Conservation (phyloP, 2,329 filamentous ascomycete genomes). For the Fusarium lateritium region DNA sequence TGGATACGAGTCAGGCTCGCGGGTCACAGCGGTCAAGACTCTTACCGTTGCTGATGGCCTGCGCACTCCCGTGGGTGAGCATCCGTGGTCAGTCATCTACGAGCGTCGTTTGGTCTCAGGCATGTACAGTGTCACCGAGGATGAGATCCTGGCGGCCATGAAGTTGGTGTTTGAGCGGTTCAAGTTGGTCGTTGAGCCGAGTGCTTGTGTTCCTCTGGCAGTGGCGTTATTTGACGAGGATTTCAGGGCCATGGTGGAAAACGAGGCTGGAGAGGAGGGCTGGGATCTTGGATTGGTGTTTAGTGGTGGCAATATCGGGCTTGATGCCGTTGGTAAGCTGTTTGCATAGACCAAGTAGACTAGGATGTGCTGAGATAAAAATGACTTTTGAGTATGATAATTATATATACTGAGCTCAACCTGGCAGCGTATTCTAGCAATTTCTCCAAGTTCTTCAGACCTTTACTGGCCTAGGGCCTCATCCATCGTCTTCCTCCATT, state of each 20-base stretch:
- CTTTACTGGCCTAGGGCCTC: slow-evolving; percentile 54
- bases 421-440: not conserved
- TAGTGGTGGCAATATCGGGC: slow-evolving; percentile 72
- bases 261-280: slow-evolving; percentile 77
- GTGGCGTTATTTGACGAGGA: slow-evolving; percentile 88
- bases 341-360: slow-evolving; percentile 54
- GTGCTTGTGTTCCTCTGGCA: slow-evolving; percentile 86
- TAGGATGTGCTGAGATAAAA: not conserved
- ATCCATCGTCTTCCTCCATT: slow-evolving; percentile 77
- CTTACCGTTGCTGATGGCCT: slow-evolving; percentile 92
- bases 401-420: no score
- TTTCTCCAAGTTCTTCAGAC: not conserved
- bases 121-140: slow-evolving; percentile 82
- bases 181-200: slow-evolving; percentile 93
- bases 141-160: slow-evolving; percentile 84
- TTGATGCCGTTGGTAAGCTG: slow-evolving; percentile 67
- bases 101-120: slow-evolving; percentile 77
- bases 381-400: no score
- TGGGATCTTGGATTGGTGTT: slow-evolving; percentile 79
- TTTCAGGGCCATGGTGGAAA: slow-evolving; percentile 79
- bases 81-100: slow-evolving; percentile 84
- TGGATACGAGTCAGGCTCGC: slow-evolving; percentile 74
- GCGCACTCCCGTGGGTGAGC: slow-evolving; percentile 82
- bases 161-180: slow-evolving; percentile 85
- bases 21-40: slow-evolving; percentile 78